phyloP scores from a whole-genome alignment of 2,329 filamentous ascomycete species.

The Leptographium procerum region DNA sequence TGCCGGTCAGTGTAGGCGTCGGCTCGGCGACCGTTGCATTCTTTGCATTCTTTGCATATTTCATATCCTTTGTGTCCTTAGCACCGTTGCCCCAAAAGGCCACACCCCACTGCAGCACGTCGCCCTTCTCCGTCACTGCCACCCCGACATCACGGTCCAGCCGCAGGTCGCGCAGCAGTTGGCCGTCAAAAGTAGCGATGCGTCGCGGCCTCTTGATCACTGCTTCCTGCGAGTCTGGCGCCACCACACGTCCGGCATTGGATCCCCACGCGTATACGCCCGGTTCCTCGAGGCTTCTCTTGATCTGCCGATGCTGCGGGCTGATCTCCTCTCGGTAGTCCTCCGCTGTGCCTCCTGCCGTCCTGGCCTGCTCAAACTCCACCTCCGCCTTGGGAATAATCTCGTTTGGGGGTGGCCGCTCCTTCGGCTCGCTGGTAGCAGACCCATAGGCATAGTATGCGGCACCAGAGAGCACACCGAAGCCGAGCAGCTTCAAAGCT shows the following conservation, averaged over 20 bases:
- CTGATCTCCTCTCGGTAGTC: conserved; percentile 35
- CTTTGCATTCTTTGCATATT: no score
- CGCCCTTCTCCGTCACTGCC: conserved; percentile 77
- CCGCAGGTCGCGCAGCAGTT: conserved; percentile 78
- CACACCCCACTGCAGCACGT: conserved; percentile 84
- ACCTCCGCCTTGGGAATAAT: conserved; percentile 34
- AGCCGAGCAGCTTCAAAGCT: conserved; percentile 7
- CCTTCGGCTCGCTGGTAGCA: conserved; percentile 14
- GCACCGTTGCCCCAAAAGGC: conserved; percentile 46
- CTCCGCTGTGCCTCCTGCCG: conserved; percentile 11
- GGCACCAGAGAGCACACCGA: conserved; percentile 11
- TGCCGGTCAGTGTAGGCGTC: conserved; percentile 63
- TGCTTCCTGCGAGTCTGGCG: conserved; percentile 66
- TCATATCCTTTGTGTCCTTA: no score
- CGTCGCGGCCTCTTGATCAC: conserved; percentile 71
- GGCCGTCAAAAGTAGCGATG: conserved; percentile 72
- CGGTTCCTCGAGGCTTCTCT: conserved; percentile 68
- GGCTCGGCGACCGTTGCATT: conserved; percentile 34
- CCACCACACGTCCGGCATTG: conserved; percentile 74
- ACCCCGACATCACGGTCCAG: conserved; percentile 72
- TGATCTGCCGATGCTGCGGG: conserved; percentile 84
- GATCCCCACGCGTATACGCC: conserved; percentile 92
- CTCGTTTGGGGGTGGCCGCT: background rate
- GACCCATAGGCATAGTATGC: conserved; percentile 15
- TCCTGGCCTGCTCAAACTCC: conserved; percentile 45